Percentiles rank a stretch among this genome's conserved stretches.
phyloP scores from a whole-genome alignment of 164 flowering plant genomes.

The Taxillus chinensis region DNA sequence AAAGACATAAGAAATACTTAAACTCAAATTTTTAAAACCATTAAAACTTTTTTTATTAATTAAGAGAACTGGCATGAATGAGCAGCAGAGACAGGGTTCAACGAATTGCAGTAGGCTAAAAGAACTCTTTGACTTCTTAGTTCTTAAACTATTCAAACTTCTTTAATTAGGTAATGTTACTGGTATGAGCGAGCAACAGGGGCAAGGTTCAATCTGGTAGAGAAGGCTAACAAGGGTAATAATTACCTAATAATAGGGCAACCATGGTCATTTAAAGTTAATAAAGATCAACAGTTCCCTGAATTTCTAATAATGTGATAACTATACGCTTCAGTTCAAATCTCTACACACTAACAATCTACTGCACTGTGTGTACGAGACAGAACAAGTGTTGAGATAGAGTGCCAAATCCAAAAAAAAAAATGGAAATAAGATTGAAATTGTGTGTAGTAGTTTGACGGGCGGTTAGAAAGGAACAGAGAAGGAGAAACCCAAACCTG shows the following conservation, averaged over 20 bases:
- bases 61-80: neutral
- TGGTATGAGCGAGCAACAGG: neutral
- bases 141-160: too few species aligned
- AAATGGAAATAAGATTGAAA: too few species aligned
- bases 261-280: too few species aligned
- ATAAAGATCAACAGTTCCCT: neutral
- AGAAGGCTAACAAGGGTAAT: neutral
- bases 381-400: neutral
- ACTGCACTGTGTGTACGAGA: neutral
- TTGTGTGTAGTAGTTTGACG: too few species aligned
- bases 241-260: too few species aligned
- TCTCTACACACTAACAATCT: neutral
- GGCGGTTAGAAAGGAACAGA: neutral
- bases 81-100: too few species aligned
- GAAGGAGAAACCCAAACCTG: slow-evolving; percentile 36
- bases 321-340: neutral
- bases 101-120: too few species aligned
- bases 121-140: too few species aligned
- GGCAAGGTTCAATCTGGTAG: neutral
- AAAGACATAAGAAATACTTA: slow-evolving; percentile 5
- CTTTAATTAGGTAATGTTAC: too few species aligned
- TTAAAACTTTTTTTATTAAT: too few species aligned
- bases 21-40: neutral
- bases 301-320: neutral
- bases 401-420: too few species aligned